Base-by-base conservation (phyloP, 495 filamentous ascomycete genomes). In the Aspergillus taichungensis region DNA sequence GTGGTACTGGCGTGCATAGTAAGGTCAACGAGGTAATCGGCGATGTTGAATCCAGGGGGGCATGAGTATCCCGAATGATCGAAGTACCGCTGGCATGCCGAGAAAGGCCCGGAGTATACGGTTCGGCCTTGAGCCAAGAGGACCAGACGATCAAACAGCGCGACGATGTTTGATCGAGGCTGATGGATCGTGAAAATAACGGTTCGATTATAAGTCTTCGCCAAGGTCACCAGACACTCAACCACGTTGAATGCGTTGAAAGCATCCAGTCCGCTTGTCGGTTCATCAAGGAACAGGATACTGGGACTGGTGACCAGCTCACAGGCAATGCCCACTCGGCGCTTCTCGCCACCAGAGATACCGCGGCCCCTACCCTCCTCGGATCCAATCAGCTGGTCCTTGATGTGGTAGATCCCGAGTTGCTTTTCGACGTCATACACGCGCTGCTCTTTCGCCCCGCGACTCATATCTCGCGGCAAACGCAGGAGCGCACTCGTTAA, bases 141-240 rank as follows among this genome's bases (percentile, higher is more conserved):
- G 49, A 98, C 78, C 12, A 98, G 74, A 44, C 91, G 80, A 60
- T 98, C 94, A 55, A 98, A 98, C 29, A 98, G 75, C n/a, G 92
- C 92, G 28, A 97, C 92, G 53, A 98, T 98, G 55, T 98, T 98
- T n/a, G 92, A 97, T 46, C 94, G 77, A n/a, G 92, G 92, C 52
- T 98, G 92, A 64, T 98, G 92, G 50, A 98, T 98, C 5, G 92
- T 98, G 71, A 98, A 96, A 45, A 98, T 85, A 47, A 98, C 87
- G 1, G 92, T 98, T 37, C 92, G 78, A 59, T 94, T 90, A 70
- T 96, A 97, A 28, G 82, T 91, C 71, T 92, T 95, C 12, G 92
- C 92, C 37, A 98, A 65, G 5, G 85, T 96, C 34, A 98, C 92
- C 32, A 98, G 73, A 54, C 91, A 96, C 61, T 98, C 92, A 24